These are phyloP conservation scores for Dictyostelium firmibasis DNA, from an alignment of 78 protist species.

Conservation along the genomic window DNA sequence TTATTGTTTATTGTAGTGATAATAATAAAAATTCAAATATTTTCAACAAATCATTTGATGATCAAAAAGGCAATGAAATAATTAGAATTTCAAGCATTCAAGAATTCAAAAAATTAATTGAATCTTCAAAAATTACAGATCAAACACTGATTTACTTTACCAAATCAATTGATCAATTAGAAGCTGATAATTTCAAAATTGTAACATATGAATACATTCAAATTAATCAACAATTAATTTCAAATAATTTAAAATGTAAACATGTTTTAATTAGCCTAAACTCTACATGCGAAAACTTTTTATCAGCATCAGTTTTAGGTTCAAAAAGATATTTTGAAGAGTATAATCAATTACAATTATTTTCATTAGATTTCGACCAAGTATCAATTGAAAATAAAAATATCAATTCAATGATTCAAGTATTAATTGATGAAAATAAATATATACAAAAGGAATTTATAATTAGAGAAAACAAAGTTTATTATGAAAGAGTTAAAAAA, in stretches of 20 bases:
- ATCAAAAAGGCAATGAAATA: neutral
- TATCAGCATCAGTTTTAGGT: neutral
- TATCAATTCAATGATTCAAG: neutral
- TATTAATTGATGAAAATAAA: too few species aligned
- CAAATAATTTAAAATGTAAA: neutral
- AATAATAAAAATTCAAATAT: too few species aligned
- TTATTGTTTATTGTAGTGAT: neutral
- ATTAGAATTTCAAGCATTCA: neutral
- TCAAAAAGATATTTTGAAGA: neutral
- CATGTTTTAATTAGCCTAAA: neutral
- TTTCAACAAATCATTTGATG: neutral
- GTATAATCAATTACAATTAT: neutral
- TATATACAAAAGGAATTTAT: neutral
- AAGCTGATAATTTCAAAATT: too few species aligned
- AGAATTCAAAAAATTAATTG: neutral
- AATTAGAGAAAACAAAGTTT: neutral
- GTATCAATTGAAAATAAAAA: neutral
- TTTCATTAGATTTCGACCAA: neutral
- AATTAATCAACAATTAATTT: neutral
- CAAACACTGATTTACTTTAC: neutral
- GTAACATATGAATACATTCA: neutral
- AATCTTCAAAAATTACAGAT: neutral
- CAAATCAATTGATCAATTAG: neutral
- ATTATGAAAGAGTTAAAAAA: neutral
- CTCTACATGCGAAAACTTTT: neutral